Conservation (phyloP, 1,284 basidiomycete species). For the Cryptococcus amylolentus region DNA sequence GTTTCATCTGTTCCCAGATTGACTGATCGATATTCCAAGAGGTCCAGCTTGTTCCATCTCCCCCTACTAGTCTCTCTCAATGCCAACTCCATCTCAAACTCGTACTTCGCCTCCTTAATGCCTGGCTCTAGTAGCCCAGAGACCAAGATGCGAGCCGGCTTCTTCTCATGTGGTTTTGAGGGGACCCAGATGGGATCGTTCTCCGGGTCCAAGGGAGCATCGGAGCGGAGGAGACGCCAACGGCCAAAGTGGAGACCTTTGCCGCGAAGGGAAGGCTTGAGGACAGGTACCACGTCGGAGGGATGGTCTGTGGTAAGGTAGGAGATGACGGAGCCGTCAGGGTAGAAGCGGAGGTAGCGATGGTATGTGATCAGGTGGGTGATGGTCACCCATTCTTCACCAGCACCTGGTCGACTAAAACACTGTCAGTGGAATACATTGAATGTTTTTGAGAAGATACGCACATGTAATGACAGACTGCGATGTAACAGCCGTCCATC, state of each 20-base stretch:
- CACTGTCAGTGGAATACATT: background rate
- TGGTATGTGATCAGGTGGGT: conserved; percentile 47
- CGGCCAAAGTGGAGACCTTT: conserved; percentile 59
- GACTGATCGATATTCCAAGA: conserved; percentile 69
- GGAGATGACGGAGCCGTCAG: conserved; percentile 80
- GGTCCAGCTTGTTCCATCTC: conserved; percentile 82
- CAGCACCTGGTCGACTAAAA: conserved; percentile 66
- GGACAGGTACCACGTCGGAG: conserved; percentile 67
- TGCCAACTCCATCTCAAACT: conserved; percentile 77
- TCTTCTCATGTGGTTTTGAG: background rate
- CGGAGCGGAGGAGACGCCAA: conserved; percentile 39
- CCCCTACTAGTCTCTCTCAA: conserved; percentile 75
- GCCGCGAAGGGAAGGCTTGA: conserved; percentile 71
- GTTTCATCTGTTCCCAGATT: conserved; percentile 71
- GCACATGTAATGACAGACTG: conserved; percentile 70
- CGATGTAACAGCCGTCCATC: conserved; percentile 82
- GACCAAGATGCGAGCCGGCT: conserved; percentile 29
- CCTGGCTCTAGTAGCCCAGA: conserved; percentile 46
- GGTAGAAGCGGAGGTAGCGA: conserved; percentile 73
- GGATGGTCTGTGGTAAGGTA: conserved; percentile 80
- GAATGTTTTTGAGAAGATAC: conserved; percentile 7
- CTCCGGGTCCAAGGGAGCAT: conserved; percentile 26
- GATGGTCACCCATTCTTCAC: conserved; percentile 72
- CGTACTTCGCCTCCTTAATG: conserved; percentile 57
- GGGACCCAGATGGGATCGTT: background rate